phyloP scores from a whole-genome alignment of 2,329 filamentous ascomycete species.

The Colletotrichum zoysiae region DNA sequence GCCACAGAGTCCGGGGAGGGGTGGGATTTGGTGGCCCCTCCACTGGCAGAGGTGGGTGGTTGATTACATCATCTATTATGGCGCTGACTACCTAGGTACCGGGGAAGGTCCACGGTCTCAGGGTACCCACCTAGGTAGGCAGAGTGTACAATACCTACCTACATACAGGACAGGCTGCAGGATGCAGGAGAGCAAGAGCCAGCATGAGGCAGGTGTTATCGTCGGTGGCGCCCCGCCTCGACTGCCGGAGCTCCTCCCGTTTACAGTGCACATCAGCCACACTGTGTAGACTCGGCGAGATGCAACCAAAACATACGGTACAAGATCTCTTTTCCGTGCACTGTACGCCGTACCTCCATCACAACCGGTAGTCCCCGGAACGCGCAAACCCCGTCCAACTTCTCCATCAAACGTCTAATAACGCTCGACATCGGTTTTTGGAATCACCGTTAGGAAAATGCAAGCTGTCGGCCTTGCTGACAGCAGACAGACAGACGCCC shows the following conservation, averaged over 20 bases:
- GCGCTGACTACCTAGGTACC: neutral
- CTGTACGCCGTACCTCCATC: too few relatives aligned
- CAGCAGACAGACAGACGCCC: neutral
- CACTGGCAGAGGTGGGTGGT: neutral
- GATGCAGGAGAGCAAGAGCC: too few relatives aligned
- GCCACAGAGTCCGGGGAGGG: constrained; percentile 19
- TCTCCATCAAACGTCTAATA: constrained; percentile 2
- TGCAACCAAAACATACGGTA: neutral
- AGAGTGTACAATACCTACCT: too few relatives aligned
- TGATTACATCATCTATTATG: constrained; percentile 38
- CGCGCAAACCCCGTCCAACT: constrained; percentile 4
- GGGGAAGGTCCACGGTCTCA: neutral
- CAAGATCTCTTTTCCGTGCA: too few relatives aligned
- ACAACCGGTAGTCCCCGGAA: neutral
- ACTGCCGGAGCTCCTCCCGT: neutral
- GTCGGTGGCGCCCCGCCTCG: too few relatives aligned
- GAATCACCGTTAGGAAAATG: neutral
- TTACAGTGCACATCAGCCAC: neutral
- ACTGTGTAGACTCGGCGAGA: neutral
- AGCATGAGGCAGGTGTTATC: neutral
- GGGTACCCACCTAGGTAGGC: too few relatives aligned
- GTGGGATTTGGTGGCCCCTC: neutral
- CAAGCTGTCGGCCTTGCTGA: neutral
- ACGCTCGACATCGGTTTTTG: neutral
- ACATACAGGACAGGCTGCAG: neutral